Percentiles rank a stretch among this genome's conserved stretches.
Evolutionary conservation across 306 rosid species (phyloP).

Genomic region (Gastrolobium villosum): DNA sequence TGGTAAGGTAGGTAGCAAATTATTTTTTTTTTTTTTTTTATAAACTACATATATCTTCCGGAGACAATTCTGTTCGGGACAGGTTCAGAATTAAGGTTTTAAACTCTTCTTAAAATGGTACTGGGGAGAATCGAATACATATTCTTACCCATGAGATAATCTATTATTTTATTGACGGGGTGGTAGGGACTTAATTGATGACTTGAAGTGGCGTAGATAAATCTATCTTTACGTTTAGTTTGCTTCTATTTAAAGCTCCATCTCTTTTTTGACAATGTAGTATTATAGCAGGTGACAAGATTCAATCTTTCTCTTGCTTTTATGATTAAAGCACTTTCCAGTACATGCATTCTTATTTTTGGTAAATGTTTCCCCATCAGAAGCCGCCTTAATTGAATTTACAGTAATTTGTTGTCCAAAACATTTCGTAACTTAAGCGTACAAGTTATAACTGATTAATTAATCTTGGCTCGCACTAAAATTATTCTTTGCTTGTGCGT

Average conservation of each 20-base stretch:
- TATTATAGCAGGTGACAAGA: conserved; percentile 47
- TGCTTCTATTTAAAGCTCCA: conserved; percentile 52
- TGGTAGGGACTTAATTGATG: conserved; percentile 51
- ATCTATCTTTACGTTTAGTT: conserved; percentile 46
- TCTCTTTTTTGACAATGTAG: conserved; percentile 49
- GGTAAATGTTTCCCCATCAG: conserved; percentile 9
- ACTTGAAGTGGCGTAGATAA: conserved; percentile 34
- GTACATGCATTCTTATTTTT: conserved; percentile 10
- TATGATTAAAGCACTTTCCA: conserved; percentile 38
- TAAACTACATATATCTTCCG: too few relatives aligned
- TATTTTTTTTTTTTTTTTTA: not conserved
- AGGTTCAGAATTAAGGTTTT: too few relatives aligned
- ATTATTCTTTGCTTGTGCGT: not conserved
- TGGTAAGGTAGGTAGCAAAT: conserved; percentile 38
- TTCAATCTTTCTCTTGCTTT: conserved; percentile 49
- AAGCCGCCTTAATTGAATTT: not conserved
- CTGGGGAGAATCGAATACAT: too few relatives aligned
- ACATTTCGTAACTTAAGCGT: not conserved
- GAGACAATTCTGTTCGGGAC: too few relatives aligned
- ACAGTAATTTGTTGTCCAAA: conserved; percentile 9
- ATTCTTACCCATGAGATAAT: too few relatives aligned
- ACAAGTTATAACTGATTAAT: not conserved
- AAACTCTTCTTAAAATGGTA: too few relatives aligned
- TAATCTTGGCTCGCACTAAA: not conserved
- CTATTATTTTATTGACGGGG: not conserved